Evolutionary conservation across 495 filamentous ascomycete genomes (phyloP).

Genomic region (Emericellopsis terricola): DNA sequence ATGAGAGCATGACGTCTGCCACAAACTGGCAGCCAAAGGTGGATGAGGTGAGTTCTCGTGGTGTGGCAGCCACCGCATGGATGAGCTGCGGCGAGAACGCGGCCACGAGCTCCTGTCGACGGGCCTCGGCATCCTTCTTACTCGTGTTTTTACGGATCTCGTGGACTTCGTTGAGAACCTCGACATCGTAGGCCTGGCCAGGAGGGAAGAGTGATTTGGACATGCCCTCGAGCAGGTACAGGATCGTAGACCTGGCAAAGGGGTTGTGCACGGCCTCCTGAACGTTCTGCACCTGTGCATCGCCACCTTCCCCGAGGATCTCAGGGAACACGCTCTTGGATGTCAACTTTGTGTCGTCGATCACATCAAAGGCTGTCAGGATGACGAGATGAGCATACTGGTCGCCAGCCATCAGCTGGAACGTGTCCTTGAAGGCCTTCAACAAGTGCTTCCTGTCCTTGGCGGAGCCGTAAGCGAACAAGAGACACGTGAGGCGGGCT

Average conservation of each 20-base stretch:
- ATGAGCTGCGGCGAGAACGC: slow-evolving; percentile 50
- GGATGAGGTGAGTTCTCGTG: slow-evolving; percentile 44
- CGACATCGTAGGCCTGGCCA: slow-evolving; percentile 37
- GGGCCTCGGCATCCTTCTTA: slow-evolving; percentile 69
- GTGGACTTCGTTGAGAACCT: slow-evolving; percentile 55
- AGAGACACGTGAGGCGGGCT: slow-evolving; percentile 59
- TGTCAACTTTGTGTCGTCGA: slow-evolving; percentile 85
- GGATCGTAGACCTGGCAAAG: slow-evolving; percentile 55
- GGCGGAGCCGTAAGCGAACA: slow-evolving; percentile 65
- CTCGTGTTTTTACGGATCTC: slow-evolving; percentile 59
- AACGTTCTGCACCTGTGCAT: slow-evolving; percentile 43
- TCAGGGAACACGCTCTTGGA: slow-evolving; percentile 72
- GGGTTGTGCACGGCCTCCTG: slow-evolving; percentile 43
- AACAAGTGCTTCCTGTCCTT: slow-evolving; percentile 87
- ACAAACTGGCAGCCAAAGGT: slow-evolving; percentile 80
- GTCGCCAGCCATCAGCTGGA: slow-evolving; percentile 69
- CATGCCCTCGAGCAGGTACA: slow-evolving; percentile 67
- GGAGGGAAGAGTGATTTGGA: slow-evolving; percentile 50
- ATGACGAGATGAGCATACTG: slow-evolving; percentile 61
- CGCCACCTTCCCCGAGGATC: slow-evolving; percentile 48
- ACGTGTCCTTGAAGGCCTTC: slow-evolving; percentile 67
- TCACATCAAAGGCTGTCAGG: slow-evolving; percentile 68
- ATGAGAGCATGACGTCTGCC: slow-evolving; percentile 61
- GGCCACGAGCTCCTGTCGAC: slow-evolving; percentile 58
- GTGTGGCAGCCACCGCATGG: slow-evolving; percentile 47